Percentiles rank a stretch among this genome's conserved stretches.
phyloP scores from a whole-genome alignment of 768 basidiomycete genomes.

The Suillus americanus region DNA sequence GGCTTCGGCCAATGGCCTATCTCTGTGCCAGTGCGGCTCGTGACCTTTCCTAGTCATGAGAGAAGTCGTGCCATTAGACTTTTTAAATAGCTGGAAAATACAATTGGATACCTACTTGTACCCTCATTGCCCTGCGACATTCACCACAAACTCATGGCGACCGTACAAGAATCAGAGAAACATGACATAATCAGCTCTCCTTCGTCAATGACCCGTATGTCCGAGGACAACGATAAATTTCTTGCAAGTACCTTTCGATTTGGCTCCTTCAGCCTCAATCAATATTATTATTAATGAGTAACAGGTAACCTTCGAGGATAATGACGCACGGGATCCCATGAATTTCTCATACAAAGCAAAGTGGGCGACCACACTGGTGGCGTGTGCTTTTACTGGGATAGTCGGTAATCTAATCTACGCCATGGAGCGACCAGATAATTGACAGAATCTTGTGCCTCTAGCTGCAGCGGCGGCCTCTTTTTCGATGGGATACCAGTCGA shows the following conservation, averaged over 20 bases:
- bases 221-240: not conserved
- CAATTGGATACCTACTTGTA: too few species aligned
- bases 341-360: conserved; percentile 35
- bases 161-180: not conserved
- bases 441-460: conserved; percentile 12
- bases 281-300: not conserved
- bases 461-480: conserved; percentile 50
- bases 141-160: not conserved
- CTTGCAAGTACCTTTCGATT: not conserved
- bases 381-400: conserved; percentile 21
- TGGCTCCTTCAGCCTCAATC: not conserved
- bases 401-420: conserved; percentile 11
- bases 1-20: not conserved
- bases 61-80: not conserved
- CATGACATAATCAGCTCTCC: not conserved
- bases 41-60: not conserved
- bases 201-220: not conserved
- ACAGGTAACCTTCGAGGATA: conserved; percentile 36
- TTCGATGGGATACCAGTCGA: conserved; percentile 51
- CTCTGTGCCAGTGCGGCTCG: not conserved
- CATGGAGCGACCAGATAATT: not conserved
- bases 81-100: not conserved
- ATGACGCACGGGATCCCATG: conserved; percentile 37
- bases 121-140: not conserved
- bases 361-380: conserved; percentile 31